Evolutionary conservation across 2,329 filamentous ascomycete genomes (phyloP).

Genomic region (Colletotrichum truncatum): DNA sequence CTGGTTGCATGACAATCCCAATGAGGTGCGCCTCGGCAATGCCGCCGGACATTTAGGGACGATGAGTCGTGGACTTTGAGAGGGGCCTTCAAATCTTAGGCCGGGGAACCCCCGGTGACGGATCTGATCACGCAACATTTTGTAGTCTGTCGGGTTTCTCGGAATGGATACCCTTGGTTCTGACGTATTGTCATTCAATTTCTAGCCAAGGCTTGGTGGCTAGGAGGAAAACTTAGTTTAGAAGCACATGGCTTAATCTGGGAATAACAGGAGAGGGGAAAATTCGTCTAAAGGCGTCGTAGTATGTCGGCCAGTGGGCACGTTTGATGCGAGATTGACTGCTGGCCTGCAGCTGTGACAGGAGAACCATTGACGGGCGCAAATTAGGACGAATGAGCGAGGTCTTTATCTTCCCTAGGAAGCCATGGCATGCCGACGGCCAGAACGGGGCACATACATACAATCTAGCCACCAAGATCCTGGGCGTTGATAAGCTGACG

Average conservation of each 20-base stretch:
- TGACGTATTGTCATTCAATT: background rate
- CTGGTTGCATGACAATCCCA: background rate
- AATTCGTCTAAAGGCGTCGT: background rate
- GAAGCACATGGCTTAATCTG: background rate
- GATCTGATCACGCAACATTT: constrained; percentile 15
- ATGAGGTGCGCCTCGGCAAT: background rate
- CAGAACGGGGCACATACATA: background rate
- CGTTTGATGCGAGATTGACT: background rate
- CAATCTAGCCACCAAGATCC: background rate
- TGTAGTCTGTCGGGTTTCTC: constrained; percentile 10
- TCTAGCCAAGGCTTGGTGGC: background rate
- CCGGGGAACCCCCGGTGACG: background rate
- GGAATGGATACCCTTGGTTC: background rate
- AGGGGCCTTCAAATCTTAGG: background rate
- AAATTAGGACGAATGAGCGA: constrained; percentile 10
- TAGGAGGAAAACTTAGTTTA: background rate
- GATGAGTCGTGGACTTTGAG: constrained; percentile 5
- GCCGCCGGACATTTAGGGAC: constrained; percentile 6
- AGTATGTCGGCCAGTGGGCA: too few relatives aligned
- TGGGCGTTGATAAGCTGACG: constrained; percentile 7
- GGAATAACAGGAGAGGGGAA: background rate
- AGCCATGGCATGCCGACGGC: constrained; percentile 1
- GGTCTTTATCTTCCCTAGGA: background rate
- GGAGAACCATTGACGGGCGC: background rate
- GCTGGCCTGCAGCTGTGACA: background rate